A percentile compares a stretch with the other conserved stretches of the same genome.
Conservation (phyloP, 345 rosid species). For the Arabidopsis suecica region DNA sequence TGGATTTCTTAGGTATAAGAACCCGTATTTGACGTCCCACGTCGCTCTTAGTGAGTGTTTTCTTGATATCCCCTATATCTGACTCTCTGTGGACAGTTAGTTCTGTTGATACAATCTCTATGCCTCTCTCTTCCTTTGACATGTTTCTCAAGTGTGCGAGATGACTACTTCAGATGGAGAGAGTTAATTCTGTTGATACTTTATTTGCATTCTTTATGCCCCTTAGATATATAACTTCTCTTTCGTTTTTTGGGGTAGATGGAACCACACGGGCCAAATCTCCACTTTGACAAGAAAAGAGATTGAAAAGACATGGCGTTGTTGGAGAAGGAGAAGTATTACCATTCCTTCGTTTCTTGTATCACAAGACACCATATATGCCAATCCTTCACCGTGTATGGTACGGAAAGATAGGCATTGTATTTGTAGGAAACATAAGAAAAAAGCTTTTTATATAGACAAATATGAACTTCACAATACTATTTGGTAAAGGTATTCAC, state of each 20-base stretch:
- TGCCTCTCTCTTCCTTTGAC: neutral
- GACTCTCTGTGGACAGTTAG: neutral
- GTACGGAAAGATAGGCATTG: neutral
- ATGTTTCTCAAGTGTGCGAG: neutral
- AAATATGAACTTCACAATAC: no score
- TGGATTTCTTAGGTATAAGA: neutral
- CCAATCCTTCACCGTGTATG: neutral
- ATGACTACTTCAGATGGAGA: neutral
- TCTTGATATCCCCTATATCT: conserved; percentile 1
- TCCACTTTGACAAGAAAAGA: neutral
- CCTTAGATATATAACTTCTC: neutral
- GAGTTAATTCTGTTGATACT: no score
- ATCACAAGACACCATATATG: neutral
- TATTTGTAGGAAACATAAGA: neutral
- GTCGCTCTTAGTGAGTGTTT: neutral
- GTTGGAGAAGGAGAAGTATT: no score
- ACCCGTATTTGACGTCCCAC: neutral
- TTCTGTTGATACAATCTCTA: neutral
- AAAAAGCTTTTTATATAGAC: no score
- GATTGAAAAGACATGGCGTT: neutral
- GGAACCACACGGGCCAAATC: neutral
- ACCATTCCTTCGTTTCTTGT: neutral
- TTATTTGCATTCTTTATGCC: no score
- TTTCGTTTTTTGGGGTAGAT: neutral
- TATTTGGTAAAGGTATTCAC: no score